Evolutionary conservation across 495 filamentous ascomycete species (phyloP).

Genomic region (Xylaria grammica): DNA sequence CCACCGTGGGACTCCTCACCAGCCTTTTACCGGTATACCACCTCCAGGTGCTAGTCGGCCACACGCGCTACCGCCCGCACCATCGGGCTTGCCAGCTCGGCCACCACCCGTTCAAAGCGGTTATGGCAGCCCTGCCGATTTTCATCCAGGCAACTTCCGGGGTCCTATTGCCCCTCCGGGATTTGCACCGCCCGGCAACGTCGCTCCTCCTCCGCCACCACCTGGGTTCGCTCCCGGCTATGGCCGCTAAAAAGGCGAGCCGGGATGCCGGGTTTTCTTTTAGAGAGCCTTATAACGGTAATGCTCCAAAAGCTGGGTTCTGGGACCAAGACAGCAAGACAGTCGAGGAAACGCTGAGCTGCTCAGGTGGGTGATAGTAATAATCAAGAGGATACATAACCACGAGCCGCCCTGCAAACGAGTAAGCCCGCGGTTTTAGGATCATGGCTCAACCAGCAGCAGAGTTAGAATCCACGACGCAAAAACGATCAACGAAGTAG

Average conservation of each 20-base stretch:
- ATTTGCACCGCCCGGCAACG: slow-evolving; percentile 60
- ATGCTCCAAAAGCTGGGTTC: not conserved
- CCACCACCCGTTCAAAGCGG: slow-evolving; percentile 79
- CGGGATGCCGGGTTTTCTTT: not conserved
- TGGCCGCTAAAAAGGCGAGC: slow-evolving; percentile 27
- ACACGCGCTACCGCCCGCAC: slow-evolving; percentile 62
- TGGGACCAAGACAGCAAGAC: not conserved
- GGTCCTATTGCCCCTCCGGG: slow-evolving; percentile 56
- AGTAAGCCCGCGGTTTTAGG: not conserved
- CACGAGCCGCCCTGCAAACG: not conserved
- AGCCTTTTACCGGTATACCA: slow-evolving; percentile 33
- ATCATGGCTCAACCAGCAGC: not conserved
- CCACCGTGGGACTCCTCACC: slow-evolving; percentile 51
- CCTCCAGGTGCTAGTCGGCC: slow-evolving; percentile 37
- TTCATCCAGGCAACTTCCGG: slow-evolving; percentile 50
- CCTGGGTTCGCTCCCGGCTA: slow-evolving; percentile 55
- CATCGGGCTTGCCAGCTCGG: slow-evolving; percentile 76
- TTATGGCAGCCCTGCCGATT: slow-evolving; percentile 77
- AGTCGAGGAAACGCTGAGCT: not conserved
- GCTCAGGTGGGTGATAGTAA: not conserved
- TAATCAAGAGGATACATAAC: not conserved
- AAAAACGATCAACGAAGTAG: slow-evolving; percentile 18
- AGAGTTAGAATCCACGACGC: not conserved
- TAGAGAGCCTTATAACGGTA: not conserved
- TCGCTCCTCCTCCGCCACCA: slow-evolving; percentile 42